These are phyloP conservation scores for Wallacemonas sp. DNA, from an alignment of 208 protist species.

Conservation along the genomic window DNA sequence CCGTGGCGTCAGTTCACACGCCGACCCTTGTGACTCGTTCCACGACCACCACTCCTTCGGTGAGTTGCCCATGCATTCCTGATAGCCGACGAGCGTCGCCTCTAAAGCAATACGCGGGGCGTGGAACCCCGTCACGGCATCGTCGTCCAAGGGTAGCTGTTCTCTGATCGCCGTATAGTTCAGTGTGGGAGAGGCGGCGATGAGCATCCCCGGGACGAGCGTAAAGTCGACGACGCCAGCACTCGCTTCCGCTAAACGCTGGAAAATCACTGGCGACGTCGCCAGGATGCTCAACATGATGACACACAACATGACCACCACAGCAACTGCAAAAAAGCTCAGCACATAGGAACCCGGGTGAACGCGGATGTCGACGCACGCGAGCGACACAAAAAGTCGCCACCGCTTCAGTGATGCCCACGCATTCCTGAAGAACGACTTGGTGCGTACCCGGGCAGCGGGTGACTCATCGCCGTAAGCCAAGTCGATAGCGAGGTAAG, in stretches of 20 bases:
- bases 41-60: neutral
- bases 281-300: conserved; percentile 57
- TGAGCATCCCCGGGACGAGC: conserved; percentile 33
- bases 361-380: conserved; percentile 28
- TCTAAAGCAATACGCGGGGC: conserved; percentile 24
- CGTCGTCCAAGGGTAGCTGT: conserved; percentile 9
- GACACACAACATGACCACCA: conserved; percentile 71
- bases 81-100: neutral
- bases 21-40: conserved; percentile 5
- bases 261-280: conserved; percentile 65
- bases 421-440: conserved; percentile 13
- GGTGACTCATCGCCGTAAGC: conserved; percentile 14
- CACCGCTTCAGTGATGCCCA: conserved; percentile 24
- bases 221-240: conserved; percentile 47
- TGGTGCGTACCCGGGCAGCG: neutral
- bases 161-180: conserved; percentile 50
- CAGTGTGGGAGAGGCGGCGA: conserved; percentile 23
- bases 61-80: neutral
- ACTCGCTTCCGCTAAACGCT: conserved; percentile 48
- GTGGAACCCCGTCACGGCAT: conserved; percentile 10
- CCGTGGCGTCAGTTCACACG: neutral
- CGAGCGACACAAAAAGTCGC: conserved; percentile 36
- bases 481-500: conserved; percentile 21
- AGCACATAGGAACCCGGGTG: conserved; percentile 60
- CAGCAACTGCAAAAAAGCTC: conserved; percentile 58